Conservation (phyloP, 768 basidiomycete species). For the Baorangia bicolor region DNA sequence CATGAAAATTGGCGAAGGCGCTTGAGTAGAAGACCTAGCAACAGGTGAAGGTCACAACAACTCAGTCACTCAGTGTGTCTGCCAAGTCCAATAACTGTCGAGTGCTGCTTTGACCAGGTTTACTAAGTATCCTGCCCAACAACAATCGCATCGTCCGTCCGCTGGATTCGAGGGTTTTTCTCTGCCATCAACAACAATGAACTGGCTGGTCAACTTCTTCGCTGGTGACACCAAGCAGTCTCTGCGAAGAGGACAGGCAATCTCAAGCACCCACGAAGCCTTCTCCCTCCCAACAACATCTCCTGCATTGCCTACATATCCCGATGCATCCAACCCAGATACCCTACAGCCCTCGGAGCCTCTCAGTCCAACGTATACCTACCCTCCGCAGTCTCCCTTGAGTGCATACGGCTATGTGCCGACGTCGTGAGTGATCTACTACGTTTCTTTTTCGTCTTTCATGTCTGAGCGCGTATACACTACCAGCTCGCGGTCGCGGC, state of each 20-base stretch:
- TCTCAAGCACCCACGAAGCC: constrained; percentile 82
- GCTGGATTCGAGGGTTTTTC: constrained; percentile 2
- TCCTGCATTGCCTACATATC: constrained; percentile 51
- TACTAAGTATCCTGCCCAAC: constrained; percentile 4
- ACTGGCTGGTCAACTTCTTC: constrained; percentile 73
- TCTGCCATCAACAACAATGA: constrained; percentile 45
- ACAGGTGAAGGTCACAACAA: not conserved
- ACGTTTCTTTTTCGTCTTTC: constrained; percentile 1
- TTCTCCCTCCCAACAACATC: constrained; percentile 82
- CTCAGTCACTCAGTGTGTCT: not conserved
- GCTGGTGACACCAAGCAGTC: constrained; percentile 47
- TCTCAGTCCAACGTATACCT: constrained; percentile 61
- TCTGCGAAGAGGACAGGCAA: constrained; percentile 58
- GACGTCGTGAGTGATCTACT: constrained; percentile 43
- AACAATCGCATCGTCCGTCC: not conserved
- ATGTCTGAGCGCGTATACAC: constrained; percentile 3
- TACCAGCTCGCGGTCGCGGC: constrained; percentile 44
- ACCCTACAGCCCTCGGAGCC: constrained; percentile 50
- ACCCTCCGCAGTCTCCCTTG: constrained; percentile 64
- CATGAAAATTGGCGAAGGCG: constrained; percentile 8
- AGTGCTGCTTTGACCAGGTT: constrained; percentile 11
- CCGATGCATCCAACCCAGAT: constrained; percentile 60
- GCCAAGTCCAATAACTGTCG: not conserved
- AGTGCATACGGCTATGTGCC: constrained; percentile 61
- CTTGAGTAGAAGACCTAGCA: not conserved